phyloP scores from a whole-genome alignment of 257 asterid genomes.

The Fraxinus cuspidata region DNA sequence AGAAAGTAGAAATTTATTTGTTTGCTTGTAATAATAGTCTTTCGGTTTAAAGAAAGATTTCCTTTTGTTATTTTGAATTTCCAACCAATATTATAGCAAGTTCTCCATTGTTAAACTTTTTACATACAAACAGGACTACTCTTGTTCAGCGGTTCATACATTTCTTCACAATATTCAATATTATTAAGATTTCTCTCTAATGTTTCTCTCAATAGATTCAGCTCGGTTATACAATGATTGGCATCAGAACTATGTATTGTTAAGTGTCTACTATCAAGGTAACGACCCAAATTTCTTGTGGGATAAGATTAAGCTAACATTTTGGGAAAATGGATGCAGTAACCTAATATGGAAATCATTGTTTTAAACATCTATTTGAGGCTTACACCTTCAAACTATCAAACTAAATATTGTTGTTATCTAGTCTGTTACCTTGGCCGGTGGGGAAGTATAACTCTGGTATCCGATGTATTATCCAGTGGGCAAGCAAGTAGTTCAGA shows the following conservation, averaged over 20 bases:
- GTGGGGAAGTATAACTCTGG: slow-evolving; percentile 74
- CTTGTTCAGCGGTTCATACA: background rate
- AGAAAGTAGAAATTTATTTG: background rate
- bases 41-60: background rate
- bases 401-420: slow-evolving; percentile 17
- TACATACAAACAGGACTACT: background rate
- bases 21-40: background rate
- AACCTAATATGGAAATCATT: background rate
- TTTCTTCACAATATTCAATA: background rate
- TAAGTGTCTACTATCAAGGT: background rate
- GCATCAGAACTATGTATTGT: background rate
- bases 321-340: background rate
- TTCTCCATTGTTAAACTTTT: background rate
- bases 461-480: slow-evolving; percentile 62
- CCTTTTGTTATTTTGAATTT: background rate
- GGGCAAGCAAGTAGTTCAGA: slow-evolving; percentile 89
- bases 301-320: background rate
- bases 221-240: background rate
- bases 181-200: background rate
- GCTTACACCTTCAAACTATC: background rate
- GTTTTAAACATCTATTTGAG: background rate
- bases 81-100: background rate
- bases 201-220: background rate
- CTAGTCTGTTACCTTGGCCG: slow-evolving; percentile 64
- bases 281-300: background rate